Evolutionary conservation across 257 asterid species (phyloP), one percentile per base, ranked within the genome.

Genomic region (Primulina huaijiensis): DNA sequence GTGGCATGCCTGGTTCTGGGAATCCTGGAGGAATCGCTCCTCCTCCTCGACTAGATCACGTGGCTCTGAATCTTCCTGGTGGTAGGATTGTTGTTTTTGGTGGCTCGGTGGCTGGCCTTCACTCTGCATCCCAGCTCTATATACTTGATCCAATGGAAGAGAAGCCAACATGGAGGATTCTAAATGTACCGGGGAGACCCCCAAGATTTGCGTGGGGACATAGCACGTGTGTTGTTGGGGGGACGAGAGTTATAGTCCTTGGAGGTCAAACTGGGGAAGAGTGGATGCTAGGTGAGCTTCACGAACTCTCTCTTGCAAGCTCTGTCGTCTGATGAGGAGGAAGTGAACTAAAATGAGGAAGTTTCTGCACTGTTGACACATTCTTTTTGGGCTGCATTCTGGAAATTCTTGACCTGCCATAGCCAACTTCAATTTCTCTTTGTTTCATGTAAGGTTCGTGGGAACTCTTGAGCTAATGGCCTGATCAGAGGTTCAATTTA

Each of bases 221-320:
- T 40, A 82, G 86, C 53, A 82, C 86, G 0, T 79, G 86, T n/a
- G 70, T 79, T 1, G 84, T 82, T 43, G 86, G 86, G 29, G 84
- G 84, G 66, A 79, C 86, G 5, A 71, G 86, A 55, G 84, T 79
- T 68, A 60, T 79, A 17, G 84, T 82, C 17, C 86, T 79, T 16
- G 86, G 86, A 58, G 86, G 86, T 25, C 86, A 82, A 50, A 82
- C 83, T 10, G 83, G 86, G 69, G 86, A 82, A 68, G 86, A 82
- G 62, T 82, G 84, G 86, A 79, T 82, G 83, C 75, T 82, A 29
- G 40, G 84, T 43, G 86, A 82, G 64, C 76, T 79, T 67, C 86
- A 79, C 37, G 84, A 82, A 70, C 74, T 82, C 7, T 79, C 84
- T 0, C 40, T 82, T 14, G 69, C 62, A 35, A 70, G 37, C 19